Base-by-base conservation (phyloP, 306 rosid species). In the Fragaria ananassa region DNA sequence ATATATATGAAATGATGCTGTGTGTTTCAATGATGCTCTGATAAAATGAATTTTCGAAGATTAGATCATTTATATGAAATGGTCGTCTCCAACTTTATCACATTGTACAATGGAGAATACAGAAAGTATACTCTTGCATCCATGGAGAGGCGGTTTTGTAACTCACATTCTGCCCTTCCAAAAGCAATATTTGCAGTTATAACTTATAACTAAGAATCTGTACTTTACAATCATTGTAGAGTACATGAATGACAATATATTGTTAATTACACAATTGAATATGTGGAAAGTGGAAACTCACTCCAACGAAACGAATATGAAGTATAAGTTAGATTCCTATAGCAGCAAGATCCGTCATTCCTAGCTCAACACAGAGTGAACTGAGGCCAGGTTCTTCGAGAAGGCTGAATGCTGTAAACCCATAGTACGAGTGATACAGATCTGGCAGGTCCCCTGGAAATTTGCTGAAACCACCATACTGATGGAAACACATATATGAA, bases 391-490 rank as follows among this genome's bases (percentile, higher is more conserved):
- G 88, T 83, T 95, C 97, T 86, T 86, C 91, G 83, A 90, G 64
- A 50, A 95, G 81, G 86, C 99, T 88, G 91, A 95, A 90, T 68
- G 97, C 93, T 19, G 96, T 83, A 45, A 87, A 78, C 73, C 98
- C 97, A 72, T 92, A 95, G 80, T 81, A 92, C 47, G 97, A 83
- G 87, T 95, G 97, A 76, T 94, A 92, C 21, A 95, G 77, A 77
- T 95, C 97, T 8, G 97, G 93, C 64, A 83, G 41, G 14, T 83
- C 78, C 67, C 86, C 86, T 4, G 97, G 98, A 58, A 84, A 86
- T 89, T 95, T 95, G 69, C 95, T 81, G 89, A 92, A 92, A 74
- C 99, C 97, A 64, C 98, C 99, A 79, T 83, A 91, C 99, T 95
- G 84, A 21, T 69, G 49, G 68, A 75, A 75, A 49, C 86, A 74